Evolutionary conservation across 2,329 filamentous ascomycete species (phyloP).

Genomic region (Phoma sp.): DNA sequence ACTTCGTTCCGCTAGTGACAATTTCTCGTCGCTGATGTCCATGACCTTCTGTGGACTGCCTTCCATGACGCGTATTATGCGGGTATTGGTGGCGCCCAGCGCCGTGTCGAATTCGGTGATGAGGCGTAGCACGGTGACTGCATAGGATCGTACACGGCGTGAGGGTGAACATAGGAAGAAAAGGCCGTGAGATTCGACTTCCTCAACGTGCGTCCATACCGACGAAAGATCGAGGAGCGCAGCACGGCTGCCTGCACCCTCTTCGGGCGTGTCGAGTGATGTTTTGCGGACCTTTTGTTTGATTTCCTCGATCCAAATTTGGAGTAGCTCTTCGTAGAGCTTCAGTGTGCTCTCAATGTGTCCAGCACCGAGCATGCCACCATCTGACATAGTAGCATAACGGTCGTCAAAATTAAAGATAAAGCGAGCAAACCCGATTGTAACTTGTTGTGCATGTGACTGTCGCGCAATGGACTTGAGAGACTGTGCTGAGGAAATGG

Average conservation of each 20-base stretch:
- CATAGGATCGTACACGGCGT: constrained; percentile 84
- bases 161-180: constrained; percentile 99
- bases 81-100: constrained; percentile 78
- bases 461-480: constrained; percentile 95
- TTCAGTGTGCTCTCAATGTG: constrained; percentile 95
- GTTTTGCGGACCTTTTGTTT: constrained; percentile 82
- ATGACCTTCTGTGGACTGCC: constrained; percentile 87
- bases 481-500: constrained; percentile 88
- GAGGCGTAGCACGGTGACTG: constrained; percentile 88
- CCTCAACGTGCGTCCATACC: constrained; percentile 92
- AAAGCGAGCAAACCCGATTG: constrained; percentile 94
- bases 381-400: constrained; percentile 97
- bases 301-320: constrained; percentile 98
- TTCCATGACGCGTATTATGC: constrained; percentile 92
- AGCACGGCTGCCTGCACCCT: constrained; percentile 74
- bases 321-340: constrained; percentile 89
- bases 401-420: constrained; percentile 99
- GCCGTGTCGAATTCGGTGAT: constrained; percentile 94
- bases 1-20: constrained; percentile 91
- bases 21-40: constrained; percentile 88
- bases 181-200: constrained; percentile 93
- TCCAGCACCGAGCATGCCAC: constrained; percentile 90
- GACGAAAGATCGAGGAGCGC: constrained; percentile 84
- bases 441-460: constrained; percentile 91
- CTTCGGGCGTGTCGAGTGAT: constrained; percentile 66